Percentiles rank a stretch among this genome's conserved stretches.
These are phyloP conservation scores for Endotrypanum monterogeii DNA, from an alignment of 208 protist genomes.

Conservation along the genomic window DNA sequence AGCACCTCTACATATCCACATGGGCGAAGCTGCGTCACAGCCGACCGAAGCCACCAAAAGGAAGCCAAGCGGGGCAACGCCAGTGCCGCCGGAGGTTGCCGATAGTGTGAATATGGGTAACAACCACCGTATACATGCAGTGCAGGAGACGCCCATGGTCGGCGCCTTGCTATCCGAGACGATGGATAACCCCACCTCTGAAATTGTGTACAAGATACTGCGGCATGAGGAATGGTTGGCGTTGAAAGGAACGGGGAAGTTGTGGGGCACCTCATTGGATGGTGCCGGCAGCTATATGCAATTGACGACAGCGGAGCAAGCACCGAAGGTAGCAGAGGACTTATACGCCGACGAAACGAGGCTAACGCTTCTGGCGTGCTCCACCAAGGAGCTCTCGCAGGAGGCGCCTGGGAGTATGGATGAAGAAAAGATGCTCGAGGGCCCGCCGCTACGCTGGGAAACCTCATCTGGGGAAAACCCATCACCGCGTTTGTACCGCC, in stretches of 20 bases:
- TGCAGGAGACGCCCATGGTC: background rate
- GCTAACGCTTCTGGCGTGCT: constrained; percentile 10
- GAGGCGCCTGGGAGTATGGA: background rate
- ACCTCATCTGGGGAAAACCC: background rate
- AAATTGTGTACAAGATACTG: constrained; percentile 17
- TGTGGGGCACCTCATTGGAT: constrained; percentile 7
- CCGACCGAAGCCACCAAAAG: background rate
- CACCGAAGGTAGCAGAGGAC: background rate
- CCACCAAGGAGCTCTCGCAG: constrained; percentile 14
- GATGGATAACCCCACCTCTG: background rate
- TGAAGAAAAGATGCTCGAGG: background rate
- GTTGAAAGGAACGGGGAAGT: background rate
- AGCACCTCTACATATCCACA: constrained; percentile 24
- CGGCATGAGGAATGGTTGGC: constrained; percentile 1
- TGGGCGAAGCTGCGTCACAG: constrained; percentile 6
- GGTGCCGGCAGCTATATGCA: constrained; percentile 3
- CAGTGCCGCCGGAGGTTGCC: background rate
- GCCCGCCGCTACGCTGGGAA: constrained; percentile 22
- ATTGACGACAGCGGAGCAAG: constrained; percentile 15
- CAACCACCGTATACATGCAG: background rate
- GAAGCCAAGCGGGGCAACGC: background rate
- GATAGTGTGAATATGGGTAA: background rate
- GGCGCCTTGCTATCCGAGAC: background rate
- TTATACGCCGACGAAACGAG: background rate
- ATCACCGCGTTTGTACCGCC: constrained; percentile 17